Conservation (phyloP, 1,284 basidiomycete species). For the Ceraceosorus guamensis region DNA sequence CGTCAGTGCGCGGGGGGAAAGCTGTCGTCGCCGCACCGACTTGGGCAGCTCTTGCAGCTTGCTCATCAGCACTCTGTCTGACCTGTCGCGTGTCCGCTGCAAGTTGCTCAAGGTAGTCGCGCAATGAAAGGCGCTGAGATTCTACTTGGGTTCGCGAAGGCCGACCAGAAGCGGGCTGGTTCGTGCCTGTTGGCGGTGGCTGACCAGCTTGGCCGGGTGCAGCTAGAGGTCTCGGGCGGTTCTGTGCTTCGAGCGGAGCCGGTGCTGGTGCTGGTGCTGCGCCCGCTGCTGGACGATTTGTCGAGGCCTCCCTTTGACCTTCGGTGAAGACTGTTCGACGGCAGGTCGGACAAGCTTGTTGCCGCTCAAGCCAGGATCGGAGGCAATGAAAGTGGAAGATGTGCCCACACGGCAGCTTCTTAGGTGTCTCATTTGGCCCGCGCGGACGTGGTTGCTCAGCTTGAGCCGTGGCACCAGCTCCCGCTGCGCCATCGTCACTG, state of each 20-base stretch:
- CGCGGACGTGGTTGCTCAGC: not conserved
- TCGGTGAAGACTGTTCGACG: slow-evolving; percentile 79
- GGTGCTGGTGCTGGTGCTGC: slow-evolving; percentile 11
- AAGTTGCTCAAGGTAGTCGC: too few species aligned
- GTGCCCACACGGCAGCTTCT: slow-evolving; percentile 91
- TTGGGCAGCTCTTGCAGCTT: too few species aligned
- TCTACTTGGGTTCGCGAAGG: too few species aligned
- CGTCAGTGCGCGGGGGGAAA: too few species aligned
- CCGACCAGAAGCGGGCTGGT: too few species aligned
- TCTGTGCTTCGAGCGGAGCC: slow-evolving; percentile 2
- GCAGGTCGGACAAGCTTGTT: slow-evolving; percentile 88
- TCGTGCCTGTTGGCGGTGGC: slow-evolving; percentile 2
- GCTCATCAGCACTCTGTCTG: not conserved
- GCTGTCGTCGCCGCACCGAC: too few species aligned
- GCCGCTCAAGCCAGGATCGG: slow-evolving; percentile 92
- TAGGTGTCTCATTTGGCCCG: slow-evolving; percentile 74
- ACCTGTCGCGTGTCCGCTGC: not conserved
- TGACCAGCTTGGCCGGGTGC: too few species aligned
- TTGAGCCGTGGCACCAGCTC: slow-evolving; percentile 1
- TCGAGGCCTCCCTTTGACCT: not conserved
- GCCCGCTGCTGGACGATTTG: not conserved
- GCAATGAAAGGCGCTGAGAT: too few species aligned
- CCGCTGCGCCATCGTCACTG: slow-evolving; percentile 9
- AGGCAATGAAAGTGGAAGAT: slow-evolving; percentile 98
- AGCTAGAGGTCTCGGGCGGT: too few species aligned